These are phyloP conservation scores for Clarireedia hainanense DNA, from an alignment of 2,329 filamentous ascomycete species.

Conservation along the genomic window DNA sequence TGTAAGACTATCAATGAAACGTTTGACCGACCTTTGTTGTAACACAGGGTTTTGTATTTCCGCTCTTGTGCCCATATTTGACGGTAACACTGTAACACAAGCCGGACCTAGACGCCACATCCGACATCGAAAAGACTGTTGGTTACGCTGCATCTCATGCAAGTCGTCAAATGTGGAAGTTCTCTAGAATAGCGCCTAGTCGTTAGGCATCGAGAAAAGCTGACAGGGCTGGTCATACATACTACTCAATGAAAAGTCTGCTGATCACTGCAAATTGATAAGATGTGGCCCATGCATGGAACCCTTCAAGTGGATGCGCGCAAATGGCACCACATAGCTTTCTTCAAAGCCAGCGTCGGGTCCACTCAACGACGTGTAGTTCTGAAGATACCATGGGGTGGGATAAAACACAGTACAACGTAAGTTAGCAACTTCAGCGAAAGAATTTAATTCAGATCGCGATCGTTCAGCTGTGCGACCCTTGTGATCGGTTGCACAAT, in stretches of 20 bases:
- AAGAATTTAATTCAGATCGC: neutral
- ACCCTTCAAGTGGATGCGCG: neutral
- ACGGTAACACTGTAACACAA: neutral
- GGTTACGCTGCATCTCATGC: neutral
- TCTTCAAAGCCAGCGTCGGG: neutral
- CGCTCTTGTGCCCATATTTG: neutral
- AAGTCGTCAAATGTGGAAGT: constrained; percentile 1
- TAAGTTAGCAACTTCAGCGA: neutral
- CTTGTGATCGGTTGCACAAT: neutral
- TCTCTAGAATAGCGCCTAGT: neutral
- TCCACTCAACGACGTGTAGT: neutral
- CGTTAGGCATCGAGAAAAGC: neutral
- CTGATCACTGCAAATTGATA: neutral
- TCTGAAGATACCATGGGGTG: neutral
- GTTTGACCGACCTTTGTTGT: neutral
- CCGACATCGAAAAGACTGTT: neutral
- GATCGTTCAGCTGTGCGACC: neutral
- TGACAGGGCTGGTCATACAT: neutral
- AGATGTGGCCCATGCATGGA: neutral
- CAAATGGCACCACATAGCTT: neutral
- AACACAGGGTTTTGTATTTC: neutral
- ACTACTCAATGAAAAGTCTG: neutral
- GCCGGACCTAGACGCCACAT: neutral
- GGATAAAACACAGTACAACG: neutral
- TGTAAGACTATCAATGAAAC: neutral